Base-by-base conservation (phyloP, 768 basidiomycete species). In the Kwoniella shandongensis region DNA sequence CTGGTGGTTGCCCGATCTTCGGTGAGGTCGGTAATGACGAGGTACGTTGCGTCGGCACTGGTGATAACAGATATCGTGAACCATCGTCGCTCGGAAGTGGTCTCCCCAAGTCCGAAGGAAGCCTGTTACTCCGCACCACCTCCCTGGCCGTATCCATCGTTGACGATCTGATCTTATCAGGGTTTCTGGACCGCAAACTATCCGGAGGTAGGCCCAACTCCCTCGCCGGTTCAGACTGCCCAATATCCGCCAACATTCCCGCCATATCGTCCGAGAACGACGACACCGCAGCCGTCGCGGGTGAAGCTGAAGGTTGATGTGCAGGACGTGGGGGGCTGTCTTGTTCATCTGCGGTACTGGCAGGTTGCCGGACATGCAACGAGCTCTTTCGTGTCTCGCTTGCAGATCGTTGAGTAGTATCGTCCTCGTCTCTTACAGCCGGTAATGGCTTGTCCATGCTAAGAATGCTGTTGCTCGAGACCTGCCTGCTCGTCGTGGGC, bases 201-300 rank as follows among this genome's bases (percentile, higher is more conserved):
- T 66, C 65, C 12, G 70, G 68, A 1, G 74, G 65, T 10, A 76
- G 52, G 4, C 75, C 75, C 17, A 76, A 44, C 44, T 73, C 75
- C 40, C 47, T 54, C 0, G 73, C 70, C 4, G 70, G 65, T 12
- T 67, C 55, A 17, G 59, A 51, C 35, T 68, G 57, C 0, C 73
- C 71, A 53, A 73, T 70, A n/a, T 58, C 53, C 11, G 70, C 71
- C 13, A 76, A 39, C 51, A 69, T 65, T 13, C 66, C 72, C 23
- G 62, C 67, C 18, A 76, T 64, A 25, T 70, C 63, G 27, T 67
- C 50, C 17, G 62, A 61, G 62, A 72, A 72, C 12, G 57, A 62
- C n/a, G 46, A n/a, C 2, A 59, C 39, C 6, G 57, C 35, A 11
- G 30, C 39, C 15, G 51, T 52, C 15, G 26, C 51, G 6, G 57